Evolutionary conservation across 768 basidiomycete species (phyloP).

Genomic region (Pleurotus citrinopileatus): DNA sequence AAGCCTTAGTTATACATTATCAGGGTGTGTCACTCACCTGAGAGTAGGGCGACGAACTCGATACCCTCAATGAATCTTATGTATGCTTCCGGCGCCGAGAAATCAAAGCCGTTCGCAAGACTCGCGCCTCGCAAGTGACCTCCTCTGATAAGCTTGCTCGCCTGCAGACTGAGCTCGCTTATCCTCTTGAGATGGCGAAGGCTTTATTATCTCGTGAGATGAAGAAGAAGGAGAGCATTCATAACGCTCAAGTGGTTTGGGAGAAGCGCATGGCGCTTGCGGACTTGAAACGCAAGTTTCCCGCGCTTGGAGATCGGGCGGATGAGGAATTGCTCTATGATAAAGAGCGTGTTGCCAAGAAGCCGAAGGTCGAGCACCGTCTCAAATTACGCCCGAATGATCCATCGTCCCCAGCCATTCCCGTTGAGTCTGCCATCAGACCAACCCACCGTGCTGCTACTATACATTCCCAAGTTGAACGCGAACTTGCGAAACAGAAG

Average conservation of each 20-base stretch:
- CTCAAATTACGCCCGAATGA: slow-evolving; percentile 53
- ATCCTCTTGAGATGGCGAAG: slow-evolving; percentile 71
- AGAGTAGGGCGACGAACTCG: slow-evolving; percentile 79
- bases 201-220: slow-evolving; percentile 70
- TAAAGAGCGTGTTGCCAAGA: slow-evolving; percentile 65
- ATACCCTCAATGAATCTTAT: slow-evolving; percentile 88
- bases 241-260: slow-evolving; percentile 68
- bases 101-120: slow-evolving; percentile 92
- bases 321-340: slow-evolving; percentile 76
- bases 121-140: slow-evolving; percentile 85
- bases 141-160: slow-evolving; percentile 87
- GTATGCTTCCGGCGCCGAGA: slow-evolving; percentile 97
- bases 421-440: slow-evolving; percentile 48
- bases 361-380: slow-evolving; percentile 41
- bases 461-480: slow-evolving; percentile 63
- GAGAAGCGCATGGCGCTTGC: slow-evolving; percentile 71
- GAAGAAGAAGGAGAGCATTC: slow-evolving; percentile 64
- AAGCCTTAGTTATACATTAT: slow-evolving; percentile 23
- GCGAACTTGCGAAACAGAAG: slow-evolving; percentile 57
- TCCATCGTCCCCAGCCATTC: slow-evolving; percentile 32
- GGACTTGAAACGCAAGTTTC: slow-evolving; percentile 78
- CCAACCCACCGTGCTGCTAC: slow-evolving; percentile 64
- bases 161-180: slow-evolving; percentile 71
- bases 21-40: slow-evolving; percentile 7
- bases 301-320: slow-evolving; percentile 53